Evolutionary conservation across 169 alveolate genomes (phyloP), one percentile per base, ranked within the genome.

Genomic region (Cyclospora cayetanensis): DNA sequence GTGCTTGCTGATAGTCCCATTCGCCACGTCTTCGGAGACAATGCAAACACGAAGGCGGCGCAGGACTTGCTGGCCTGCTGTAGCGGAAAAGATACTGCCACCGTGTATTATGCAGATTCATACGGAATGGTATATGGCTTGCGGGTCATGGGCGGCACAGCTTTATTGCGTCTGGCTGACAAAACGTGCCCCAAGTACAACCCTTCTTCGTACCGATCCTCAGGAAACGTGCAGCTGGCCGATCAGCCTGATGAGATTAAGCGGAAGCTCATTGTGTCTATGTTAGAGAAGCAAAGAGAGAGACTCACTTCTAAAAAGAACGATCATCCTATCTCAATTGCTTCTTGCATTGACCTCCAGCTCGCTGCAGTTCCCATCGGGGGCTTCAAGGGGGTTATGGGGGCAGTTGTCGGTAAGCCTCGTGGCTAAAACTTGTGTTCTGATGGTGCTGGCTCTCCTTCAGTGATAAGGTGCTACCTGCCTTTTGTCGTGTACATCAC

Each of bases 291-390:
- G 39, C 52, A 52, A n/a, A 20, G 83, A 52, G 80, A 11, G 35
- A 50, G 34, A 11, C 89, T 88, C 11, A 34, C 93, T 5, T 72
- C 93, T 20, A 88, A 35, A 63, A 70, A 86, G 37, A 42, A 52
- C 70, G 82, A 46, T 41, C 89, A 74, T 34, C 80, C 93, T 31
- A 37, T 88, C n/a, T 43, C 43, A 4, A 7, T 76, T 68, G 88
- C 88, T 77, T 66, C 88, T 29, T 77, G 88, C 68, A 12, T 27
- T 46, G 65, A 63, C 68, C 35, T 31, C 31, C 87, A 70, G 65
- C 93, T 80, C 66, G 89, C 89, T 42, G 82, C 93, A 35, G 82
- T 50, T 25, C 74, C 60, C n/a, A 29, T 35, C n/a, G 93, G 93
- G 12, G 87, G 93, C 9, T 88, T 37, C 63, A 72, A 88, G 39